Percentiles rank a stretch among this genome's conserved stretches.
Evolutionary conservation across 352 stramenopile species (phyloP).

Genomic region (Globisporangium yorkense): DNA sequence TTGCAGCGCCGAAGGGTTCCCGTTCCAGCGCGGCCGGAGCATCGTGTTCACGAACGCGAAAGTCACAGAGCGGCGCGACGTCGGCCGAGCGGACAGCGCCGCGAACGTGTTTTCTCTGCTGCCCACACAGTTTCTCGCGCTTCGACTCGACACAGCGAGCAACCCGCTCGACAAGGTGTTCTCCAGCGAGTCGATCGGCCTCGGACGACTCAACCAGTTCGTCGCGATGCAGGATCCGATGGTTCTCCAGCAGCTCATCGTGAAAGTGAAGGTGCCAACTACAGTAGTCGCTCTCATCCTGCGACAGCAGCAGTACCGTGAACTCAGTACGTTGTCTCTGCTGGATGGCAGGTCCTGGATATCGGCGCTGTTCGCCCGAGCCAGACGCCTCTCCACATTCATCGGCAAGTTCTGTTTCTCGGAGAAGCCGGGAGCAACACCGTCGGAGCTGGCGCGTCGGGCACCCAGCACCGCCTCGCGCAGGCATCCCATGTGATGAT

Average conservation of each 20-base stretch:
- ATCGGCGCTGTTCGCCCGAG: constrained; percentile 64
- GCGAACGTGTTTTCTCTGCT: constrained; percentile 16
- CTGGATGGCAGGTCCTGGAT: constrained; percentile 31
- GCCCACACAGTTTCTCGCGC: constrained; percentile 30
- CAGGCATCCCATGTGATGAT: constrained; percentile 46
- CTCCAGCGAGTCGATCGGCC: constrained; percentile 6
- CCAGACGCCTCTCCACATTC: constrained; percentile 44
- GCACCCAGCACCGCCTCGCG: constrained; percentile 9
- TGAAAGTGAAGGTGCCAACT: constrained; percentile 13
- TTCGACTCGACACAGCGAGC: constrained; percentile 16
- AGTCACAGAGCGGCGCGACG: constrained; percentile 41
- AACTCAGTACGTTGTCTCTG: neutral
- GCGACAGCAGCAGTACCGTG: neutral
- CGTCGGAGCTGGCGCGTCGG: neutral
- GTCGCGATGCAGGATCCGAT: constrained; percentile 12
- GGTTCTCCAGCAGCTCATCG: constrained; percentile 26
- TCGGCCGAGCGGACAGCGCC: constrained; percentile 3
- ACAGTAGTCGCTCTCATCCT: too few relatives aligned
- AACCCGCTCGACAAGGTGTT: constrained; percentile 8
- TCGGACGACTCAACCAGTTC: constrained; percentile 10
- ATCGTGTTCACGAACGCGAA: constrained; percentile 58
- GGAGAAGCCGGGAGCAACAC: constrained; percentile 18
- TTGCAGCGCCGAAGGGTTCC: constrained; percentile 23
- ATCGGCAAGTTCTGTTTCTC: constrained; percentile 60
- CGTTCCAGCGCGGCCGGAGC: constrained; percentile 28